Base-by-base conservation (phyloP, 441 rosid genomes). In the Pelargonium cotyledonis region DNA sequence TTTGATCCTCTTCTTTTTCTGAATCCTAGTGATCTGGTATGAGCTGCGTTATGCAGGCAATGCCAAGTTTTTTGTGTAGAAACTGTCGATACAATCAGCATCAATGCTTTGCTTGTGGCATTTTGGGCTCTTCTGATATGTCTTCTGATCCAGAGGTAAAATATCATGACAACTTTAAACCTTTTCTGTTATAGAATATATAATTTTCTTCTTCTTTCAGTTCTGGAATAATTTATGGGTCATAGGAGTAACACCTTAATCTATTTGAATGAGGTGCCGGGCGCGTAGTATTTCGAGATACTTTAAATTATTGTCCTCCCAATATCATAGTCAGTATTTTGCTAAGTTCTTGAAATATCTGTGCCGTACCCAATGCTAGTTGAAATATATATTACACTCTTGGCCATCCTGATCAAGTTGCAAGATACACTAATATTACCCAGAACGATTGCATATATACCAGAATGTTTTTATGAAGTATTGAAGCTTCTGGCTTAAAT, bases 41-140 rank as follows among this genome's bases (percentile, higher is more conserved):
- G 63, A 60, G 35, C 23, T 60, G 63, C 10, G 38, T 15, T 60
- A 9, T 60, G 69, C 86, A 95, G 98, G 91, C 80, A 64, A 79
- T 83, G 40, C 77, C 72, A 63, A 85, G 67, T 9, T 90, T 83
- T 81, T 69, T 71, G 35, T 95, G 98, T 77, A 84, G 80, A 79
- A 95, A 92, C 79, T 95, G 99, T 76, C 69, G 79, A 80, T 77
- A 81, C 68, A 85, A 90, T 70, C 86, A 76, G 75, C 95, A 95
- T 72, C 96, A 86, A 66, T 95, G 99, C 76, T 90, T 83, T 81
- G 85, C 87, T 66, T 95, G 99, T 84, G 88, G 89, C 72, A 81
- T 84, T 75, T 77, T 95, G 68, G 98, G 96, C 66, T 88, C 85
- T 67, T 92, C 98, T 75, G 89, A 83, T 75, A 86, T 85, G 76